phyloP scores from a whole-genome alignment of 2,329 filamentous ascomycete genomes.

The Falciphora oryzae region DNA sequence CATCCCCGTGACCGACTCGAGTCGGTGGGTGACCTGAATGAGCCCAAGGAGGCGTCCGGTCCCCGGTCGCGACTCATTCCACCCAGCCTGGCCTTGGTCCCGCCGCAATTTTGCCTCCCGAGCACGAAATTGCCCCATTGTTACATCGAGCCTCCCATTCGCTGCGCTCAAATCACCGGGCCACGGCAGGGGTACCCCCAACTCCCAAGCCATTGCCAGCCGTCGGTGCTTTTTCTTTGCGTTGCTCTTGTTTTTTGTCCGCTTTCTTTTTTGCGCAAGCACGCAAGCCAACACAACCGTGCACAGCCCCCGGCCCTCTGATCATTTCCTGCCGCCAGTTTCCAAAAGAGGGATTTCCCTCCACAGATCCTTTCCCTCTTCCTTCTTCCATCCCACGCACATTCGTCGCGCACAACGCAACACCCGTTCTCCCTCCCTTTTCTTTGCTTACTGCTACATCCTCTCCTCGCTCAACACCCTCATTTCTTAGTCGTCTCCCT shows the following conservation, averaged over 20 bases:
- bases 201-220: not conserved
- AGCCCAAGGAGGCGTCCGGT: not conserved
- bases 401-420: not conserved
- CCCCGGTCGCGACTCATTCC: not conserved
- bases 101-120: not conserved
- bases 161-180: not conserved
- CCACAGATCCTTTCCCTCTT: not conserved
- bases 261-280: too few species aligned
- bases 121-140: not conserved
- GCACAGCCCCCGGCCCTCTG: not conserved
- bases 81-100: not conserved
- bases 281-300: not conserved
- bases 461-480: not conserved
- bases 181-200: not conserved
- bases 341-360: not conserved
- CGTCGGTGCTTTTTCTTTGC: not conserved
- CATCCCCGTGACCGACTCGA: not conserved
- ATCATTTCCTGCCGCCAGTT: not conserved
- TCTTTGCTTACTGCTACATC: not conserved
- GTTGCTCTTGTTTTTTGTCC: not conserved
- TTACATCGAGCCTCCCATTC: not conserved
- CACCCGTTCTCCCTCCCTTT: not conserved
- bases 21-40: not conserved
- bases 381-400: not conserved
- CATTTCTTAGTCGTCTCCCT: not conserved